Evolutionary conservation across 116 monocot species (phyloP).

Genomic region (Trichopus zeylanicus): DNA sequence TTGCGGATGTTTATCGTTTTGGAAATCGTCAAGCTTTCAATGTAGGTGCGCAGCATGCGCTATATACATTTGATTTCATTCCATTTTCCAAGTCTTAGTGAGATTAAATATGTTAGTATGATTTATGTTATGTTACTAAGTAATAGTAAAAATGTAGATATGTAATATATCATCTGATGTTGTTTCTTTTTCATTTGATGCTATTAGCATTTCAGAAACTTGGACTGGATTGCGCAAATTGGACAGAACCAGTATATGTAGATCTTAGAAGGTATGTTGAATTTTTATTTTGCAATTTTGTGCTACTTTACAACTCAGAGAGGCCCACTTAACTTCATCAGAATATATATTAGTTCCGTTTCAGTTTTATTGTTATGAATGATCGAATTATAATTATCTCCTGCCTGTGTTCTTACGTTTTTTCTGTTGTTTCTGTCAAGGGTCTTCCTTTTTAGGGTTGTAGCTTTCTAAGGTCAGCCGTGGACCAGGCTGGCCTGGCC

Average conservation of each 20-base stretch:
- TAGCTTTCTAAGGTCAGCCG: too few relatives aligned
- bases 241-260: conserved; percentile 94
- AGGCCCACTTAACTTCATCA: not conserved
- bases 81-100: too few relatives aligned
- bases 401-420: too few relatives aligned
- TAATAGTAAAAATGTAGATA: not conserved
- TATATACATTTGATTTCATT: too few relatives aligned
- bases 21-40: conserved; percentile 96
- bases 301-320: not conserved
- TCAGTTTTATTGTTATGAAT: not conserved
- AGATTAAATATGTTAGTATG: too few relatives aligned
- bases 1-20: conserved; percentile 63
- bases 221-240: conserved; percentile 94
- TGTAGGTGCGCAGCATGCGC: conserved; percentile 95
- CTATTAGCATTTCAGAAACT: conserved; percentile 79
- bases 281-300: not conserved
- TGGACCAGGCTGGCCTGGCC: too few relatives aligned
- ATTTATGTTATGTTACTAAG: too few relatives aligned
- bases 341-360: not conserved
- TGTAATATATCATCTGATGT: not conserved
- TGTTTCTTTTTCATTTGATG: conserved; percentile 9
- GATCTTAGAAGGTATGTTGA: conserved; percentile 60
- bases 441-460: too few relatives aligned
- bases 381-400: too few relatives aligned
- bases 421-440: too few relatives aligned